phyloP scores from a whole-genome alignment of 176 grass and related monocot genomes.

The Themeda triandra region DNA sequence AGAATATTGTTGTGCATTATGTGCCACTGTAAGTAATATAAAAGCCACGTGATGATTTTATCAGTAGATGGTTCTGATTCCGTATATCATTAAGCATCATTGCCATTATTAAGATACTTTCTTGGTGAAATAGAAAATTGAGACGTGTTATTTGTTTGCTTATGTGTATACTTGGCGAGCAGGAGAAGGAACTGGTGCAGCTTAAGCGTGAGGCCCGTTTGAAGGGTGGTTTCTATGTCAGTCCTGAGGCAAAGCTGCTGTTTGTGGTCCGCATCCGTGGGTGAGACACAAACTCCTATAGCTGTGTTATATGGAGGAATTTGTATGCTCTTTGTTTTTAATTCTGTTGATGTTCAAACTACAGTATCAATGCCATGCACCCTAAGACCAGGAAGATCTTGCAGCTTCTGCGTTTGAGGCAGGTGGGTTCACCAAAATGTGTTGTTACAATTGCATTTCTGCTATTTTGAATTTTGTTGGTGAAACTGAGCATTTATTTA shows the following conservation, averaged over 20 bases:
- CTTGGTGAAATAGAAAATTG: neutral
- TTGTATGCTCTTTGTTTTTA: neutral
- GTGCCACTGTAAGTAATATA: neutral
- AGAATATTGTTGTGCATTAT: neutral
- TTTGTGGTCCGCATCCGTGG: constrained; percentile 91
- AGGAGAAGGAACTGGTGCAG: constrained; percentile 84
- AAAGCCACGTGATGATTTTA: neutral
- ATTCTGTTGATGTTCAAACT: constrained; percentile 5
- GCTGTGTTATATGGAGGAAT: neutral
- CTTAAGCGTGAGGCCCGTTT: constrained; percentile 90
- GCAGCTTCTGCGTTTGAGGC: constrained; percentile 86
- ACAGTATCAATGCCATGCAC: constrained; percentile 98
- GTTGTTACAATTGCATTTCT: neutral
- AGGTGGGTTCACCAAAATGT: constrained; percentile 35
- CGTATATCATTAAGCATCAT: neutral
- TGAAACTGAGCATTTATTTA: neutral
- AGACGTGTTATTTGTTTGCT: neutral
- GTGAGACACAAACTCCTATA: constrained; percentile 18
- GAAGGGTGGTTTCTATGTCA: constrained; percentile 98
- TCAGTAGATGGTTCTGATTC: too few species aligned
- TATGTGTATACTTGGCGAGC: neutral
- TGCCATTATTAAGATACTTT: neutral
- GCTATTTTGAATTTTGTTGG: neutral
- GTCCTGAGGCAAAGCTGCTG: constrained; percentile 76
- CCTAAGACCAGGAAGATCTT: constrained; percentile 89